Evolutionary conservation across 148 eudicot species (phyloP).

Genomic region (Amaranthus hypochondriacus): DNA sequence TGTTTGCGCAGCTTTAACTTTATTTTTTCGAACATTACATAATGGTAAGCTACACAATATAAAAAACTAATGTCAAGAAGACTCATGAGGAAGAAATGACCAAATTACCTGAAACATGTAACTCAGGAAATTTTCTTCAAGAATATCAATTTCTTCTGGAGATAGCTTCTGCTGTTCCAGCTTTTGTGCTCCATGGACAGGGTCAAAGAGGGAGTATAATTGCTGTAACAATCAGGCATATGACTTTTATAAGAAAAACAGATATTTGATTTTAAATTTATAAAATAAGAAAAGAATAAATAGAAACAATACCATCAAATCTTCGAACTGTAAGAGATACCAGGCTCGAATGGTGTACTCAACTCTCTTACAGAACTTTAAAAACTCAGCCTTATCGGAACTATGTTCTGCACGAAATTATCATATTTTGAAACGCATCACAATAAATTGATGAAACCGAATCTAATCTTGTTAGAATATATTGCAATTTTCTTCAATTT

Average conservation of each 20-base stretch:
- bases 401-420: constrained; percentile 48
- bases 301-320: constrained; percentile 61
- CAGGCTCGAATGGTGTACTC: constrained; percentile 91
- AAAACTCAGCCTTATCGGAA: constrained; percentile 63
- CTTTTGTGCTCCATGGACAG: constrained; percentile 76
- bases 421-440: not conserved
- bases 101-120: constrained; percentile 71
- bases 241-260: constrained; percentile 1
- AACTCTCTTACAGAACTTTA: constrained; percentile 83
- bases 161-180: constrained; percentile 76
- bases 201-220: constrained; percentile 90
- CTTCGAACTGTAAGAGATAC: constrained; percentile 89
- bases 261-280: not conserved
- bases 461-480: not conserved
- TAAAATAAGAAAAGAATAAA: not conserved
- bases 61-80: not conserved
- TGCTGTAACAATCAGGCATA: constrained; percentile 47
- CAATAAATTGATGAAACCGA: not conserved
- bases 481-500: not conserved
- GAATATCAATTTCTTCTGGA: constrained; percentile 64
- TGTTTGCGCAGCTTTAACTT: not conserved
- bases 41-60: not conserved
- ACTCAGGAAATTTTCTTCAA: constrained; percentile 80
- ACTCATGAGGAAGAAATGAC: not conserved
- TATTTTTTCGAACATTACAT: not conserved